Percentiles rank a stretch among this genome's conserved stretches.
Conservation (phyloP, 2,329 filamentous ascomycete species). For the Colletotrichum plurivorum region DNA sequence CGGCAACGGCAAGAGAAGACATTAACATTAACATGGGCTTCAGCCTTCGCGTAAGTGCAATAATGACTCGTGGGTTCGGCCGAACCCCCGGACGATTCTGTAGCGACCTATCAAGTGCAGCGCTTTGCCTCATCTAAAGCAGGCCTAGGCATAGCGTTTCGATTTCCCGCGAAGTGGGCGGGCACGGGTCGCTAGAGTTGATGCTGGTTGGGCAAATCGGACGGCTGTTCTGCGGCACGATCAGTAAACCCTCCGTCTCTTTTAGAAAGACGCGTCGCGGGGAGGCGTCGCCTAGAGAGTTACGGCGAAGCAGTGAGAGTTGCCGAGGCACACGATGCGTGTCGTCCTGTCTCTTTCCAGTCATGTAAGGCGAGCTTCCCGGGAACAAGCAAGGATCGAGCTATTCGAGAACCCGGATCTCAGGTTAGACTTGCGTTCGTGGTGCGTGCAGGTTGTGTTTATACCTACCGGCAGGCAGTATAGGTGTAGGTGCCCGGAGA, state of each 20-base stretch:
- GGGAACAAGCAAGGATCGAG: neutral
- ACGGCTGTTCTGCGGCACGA: neutral
- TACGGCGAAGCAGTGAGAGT: too few species aligned
- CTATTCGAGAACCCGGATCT: neutral
- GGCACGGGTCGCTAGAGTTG: neutral
- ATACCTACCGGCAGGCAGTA: neutral
- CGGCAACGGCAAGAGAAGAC: neutral
- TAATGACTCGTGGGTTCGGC: slow-evolving; percentile 26
- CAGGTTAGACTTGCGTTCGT: neutral
- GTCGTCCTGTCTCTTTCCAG: slow-evolving; percentile 3
- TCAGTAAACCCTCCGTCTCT: neutral
- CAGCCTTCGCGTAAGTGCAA: neutral
- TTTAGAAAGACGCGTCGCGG: neutral
- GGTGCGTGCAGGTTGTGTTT: neutral
- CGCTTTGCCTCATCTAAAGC: neutral
- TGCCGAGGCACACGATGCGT: neutral
- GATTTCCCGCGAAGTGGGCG: slow-evolving; percentile 2
- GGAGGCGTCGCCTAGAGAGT: neutral
- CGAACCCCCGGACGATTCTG: neutral
- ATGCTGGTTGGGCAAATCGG: slow-evolving; percentile 1
- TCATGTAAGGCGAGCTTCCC: neutral
- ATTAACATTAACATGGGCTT: neutral
- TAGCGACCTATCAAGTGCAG: slow-evolving; percentile 21
- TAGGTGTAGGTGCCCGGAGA: neutral
- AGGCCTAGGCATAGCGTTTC: neutral